These are phyloP conservation scores for Collybiopsis confluens DNA, from an alignment of 768 basidiomycete species.

Conservation along the genomic window DNA sequence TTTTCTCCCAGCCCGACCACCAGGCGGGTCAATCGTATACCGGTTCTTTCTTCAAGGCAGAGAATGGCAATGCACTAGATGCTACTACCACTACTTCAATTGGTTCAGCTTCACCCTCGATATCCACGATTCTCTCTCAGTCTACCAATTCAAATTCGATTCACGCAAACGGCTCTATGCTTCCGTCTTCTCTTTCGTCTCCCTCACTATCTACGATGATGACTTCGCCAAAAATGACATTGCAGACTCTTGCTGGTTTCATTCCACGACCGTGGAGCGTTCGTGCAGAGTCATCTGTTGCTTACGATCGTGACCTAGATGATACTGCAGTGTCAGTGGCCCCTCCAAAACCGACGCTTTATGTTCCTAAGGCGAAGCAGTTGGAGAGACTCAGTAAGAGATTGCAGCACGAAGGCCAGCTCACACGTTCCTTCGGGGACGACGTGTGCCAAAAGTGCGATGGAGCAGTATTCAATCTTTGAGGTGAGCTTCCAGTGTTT, in stretches of 20 bases:
- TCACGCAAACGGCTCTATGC: background rate
- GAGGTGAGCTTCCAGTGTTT: slow-evolving; percentile 24
- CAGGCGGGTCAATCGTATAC: slow-evolving; percentile 2
- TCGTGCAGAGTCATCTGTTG: slow-evolving; percentile 25
- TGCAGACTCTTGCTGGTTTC: slow-evolving; percentile 58
- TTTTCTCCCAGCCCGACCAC: background rate
- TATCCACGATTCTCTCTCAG: background rate
- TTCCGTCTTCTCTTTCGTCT: slow-evolving; percentile 22
- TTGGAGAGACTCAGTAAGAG: slow-evolving; percentile 57
- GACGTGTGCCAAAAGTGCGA: slow-evolving; percentile 37
- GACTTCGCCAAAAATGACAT: slow-evolving; percentile 47
- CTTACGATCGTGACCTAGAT: background rate
- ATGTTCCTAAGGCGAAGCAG: slow-evolving; percentile 63
- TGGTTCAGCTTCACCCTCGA: background rate
- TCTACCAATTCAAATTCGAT: background rate
- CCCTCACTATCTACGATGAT: slow-evolving; percentile 45
- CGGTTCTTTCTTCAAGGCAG: background rate
- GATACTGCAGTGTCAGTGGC: slow-evolving; percentile 1
- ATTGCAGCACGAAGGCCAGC: slow-evolving; percentile 36
- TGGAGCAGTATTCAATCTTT: slow-evolving; percentile 34
- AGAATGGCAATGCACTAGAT: background rate
- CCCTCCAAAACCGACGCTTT: slow-evolving; percentile 27
- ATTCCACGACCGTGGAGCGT: slow-evolving; percentile 53
- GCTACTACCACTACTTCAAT: background rate
- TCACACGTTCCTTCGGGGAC: slow-evolving; percentile 21